Evolutionary conservation across 768 basidiomycete species (phyloP).

Genomic region (Vararia minispora): DNA sequence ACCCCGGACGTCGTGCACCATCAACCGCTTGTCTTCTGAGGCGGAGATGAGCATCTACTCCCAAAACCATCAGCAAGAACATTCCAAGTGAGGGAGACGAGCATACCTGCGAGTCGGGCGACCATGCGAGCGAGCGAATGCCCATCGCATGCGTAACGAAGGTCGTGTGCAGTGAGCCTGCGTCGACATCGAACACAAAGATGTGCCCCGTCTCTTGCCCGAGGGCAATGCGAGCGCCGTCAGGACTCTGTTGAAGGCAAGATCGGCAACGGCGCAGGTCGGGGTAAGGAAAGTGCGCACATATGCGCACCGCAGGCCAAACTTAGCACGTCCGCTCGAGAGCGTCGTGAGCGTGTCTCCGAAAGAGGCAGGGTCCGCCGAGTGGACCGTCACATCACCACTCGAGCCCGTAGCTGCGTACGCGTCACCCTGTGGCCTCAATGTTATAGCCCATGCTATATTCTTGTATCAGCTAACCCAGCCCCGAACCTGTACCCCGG

Average conservation of each 20-base stretch:
- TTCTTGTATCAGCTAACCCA: conserved; percentile 2
- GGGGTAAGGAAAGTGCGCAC: background rate
- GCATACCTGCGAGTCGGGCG: conserved; percentile 75
- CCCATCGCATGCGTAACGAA: conserved; percentile 87
- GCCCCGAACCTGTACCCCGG: background rate
- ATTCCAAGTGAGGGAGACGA: conserved; percentile 4
- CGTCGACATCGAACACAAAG: conserved; percentile 73
- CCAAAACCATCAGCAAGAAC: background rate
- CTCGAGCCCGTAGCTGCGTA: conserved; percentile 67
- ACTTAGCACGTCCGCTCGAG: conserved; percentile 60
- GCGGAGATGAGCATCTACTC: conserved; percentile 73
- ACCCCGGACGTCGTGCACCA: conserved; percentile 80
- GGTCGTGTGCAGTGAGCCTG: conserved; percentile 49
- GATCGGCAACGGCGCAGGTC: background rate
- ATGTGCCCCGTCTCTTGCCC: conserved; percentile 84
- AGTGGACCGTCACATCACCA: conserved; percentile 64
- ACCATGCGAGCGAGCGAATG: conserved; percentile 83
- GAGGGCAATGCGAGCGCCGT: conserved; percentile 73
- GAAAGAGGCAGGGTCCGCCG: conserved; percentile 55
- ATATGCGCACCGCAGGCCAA: conserved; percentile 52
- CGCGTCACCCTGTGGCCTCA: conserved; percentile 62
- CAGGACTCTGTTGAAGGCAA: conserved; percentile 56
- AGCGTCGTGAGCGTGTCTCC: conserved; percentile 50
- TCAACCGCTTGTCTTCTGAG: conserved; percentile 87
- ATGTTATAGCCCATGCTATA: conserved; percentile 74